Percentiles rank a stretch among this genome's conserved stretches.
Conservation (phyloP, 1,139 yeast species). For the Kluyveromyces marxianus region DNA sequence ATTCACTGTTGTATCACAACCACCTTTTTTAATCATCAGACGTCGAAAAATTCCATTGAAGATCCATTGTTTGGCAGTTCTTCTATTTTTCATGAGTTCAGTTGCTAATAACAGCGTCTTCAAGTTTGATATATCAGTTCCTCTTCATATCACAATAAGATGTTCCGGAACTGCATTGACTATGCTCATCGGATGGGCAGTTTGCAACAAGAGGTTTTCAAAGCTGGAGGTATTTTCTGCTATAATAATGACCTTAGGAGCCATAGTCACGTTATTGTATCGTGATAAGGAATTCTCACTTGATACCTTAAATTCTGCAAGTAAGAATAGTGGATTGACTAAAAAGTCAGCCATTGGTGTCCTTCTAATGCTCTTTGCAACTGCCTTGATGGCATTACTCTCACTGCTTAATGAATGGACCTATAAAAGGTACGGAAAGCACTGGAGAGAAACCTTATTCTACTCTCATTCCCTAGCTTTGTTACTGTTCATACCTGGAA, state of each 20-base stretch:
- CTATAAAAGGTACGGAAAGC: conserved; percentile 43
- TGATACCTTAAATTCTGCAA: neutral
- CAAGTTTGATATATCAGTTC: conserved; percentile 52
- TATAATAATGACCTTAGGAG: conserved; percentile 47
- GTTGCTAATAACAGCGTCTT: conserved; percentile 54
- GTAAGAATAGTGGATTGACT: neutral
- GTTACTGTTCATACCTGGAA: conserved; percentile 43
- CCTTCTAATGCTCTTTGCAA: conserved; percentile 38
- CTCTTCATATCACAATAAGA: conserved; percentile 59
- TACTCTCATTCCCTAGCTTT: conserved; percentile 53
- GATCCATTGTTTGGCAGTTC: conserved; percentile 43
- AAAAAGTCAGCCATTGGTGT: conserved; percentile 37
- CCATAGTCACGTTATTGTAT: conserved; percentile 39
- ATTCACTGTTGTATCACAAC: no score
- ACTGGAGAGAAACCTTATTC: conserved; percentile 61
- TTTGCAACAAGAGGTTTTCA: conserved; percentile 37
- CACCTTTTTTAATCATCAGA: no score
- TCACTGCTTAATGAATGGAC: conserved; percentile 51
- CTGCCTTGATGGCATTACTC: conserved; percentile 45
- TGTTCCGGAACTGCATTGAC: conserved; percentile 60
- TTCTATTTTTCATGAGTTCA: conserved; percentile 46
- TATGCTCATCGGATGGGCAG: conserved; percentile 47
- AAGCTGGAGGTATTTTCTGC: conserved; percentile 37
- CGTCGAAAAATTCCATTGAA: conserved; percentile 40
- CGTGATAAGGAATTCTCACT: conserved; percentile 21